Evolutionary conservation across 2,329 filamentous ascomycete genomes (phyloP).

Genomic region (Exophiala xenobiotica): DNA sequence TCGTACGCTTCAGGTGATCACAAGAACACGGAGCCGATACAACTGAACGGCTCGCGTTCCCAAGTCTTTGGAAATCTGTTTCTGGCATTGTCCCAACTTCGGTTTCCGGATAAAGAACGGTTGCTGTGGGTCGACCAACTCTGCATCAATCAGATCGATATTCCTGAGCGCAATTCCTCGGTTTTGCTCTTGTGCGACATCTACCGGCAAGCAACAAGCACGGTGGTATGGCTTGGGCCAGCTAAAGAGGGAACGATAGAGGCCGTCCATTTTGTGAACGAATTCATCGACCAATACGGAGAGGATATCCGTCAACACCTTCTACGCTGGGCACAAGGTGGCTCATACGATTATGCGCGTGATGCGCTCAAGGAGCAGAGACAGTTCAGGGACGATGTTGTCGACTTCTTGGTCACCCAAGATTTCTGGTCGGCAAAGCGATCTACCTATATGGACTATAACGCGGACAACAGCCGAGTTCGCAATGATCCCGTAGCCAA

Average conservation of each 20-base stretch:
- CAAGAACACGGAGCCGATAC: background rate
- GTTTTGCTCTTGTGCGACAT: background rate
- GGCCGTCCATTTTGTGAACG: background rate
- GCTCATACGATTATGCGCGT: too few species aligned
- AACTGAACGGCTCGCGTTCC: background rate
- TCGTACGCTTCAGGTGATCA: background rate
- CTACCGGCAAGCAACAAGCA: background rate
- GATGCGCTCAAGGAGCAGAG: background rate
- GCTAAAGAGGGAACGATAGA: background rate
- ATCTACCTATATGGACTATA: too few species aligned
- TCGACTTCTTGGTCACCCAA: background rate
- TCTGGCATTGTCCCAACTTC: background rate
- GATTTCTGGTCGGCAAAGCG: background rate
- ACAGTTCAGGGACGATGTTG: background rate
- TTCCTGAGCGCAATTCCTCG: constrained; percentile 16
- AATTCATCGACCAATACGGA: background rate
- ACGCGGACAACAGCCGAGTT: too few species aligned
- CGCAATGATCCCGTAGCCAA: too few species aligned
- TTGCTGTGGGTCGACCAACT: constrained; percentile 26
- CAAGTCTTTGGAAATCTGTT: background rate
- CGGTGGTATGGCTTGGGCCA: background rate
- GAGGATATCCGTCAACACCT: background rate
- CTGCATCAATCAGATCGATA: constrained; percentile 27
- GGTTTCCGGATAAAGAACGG: background rate
- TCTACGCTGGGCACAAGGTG: too few species aligned